These are phyloP conservation scores for Xanthoconium stramineum DNA, from an alignment of 768 basidiomycete species.

Conservation along the genomic window DNA sequence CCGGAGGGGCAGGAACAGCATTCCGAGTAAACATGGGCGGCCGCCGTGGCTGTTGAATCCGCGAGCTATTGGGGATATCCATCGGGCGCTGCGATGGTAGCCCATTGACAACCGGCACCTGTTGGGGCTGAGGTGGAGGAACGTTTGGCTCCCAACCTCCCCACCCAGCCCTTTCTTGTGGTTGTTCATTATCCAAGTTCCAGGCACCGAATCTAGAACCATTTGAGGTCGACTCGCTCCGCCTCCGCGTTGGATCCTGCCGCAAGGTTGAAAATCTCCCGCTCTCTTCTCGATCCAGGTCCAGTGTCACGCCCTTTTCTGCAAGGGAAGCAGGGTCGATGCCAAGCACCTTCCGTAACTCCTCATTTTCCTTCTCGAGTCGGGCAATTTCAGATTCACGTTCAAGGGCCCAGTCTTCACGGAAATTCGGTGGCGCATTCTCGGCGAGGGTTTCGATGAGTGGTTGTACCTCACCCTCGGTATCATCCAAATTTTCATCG, in stretches of 20 bases:
- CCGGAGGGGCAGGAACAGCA: conserved; percentile 34
- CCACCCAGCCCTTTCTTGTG: conserved; percentile 25
- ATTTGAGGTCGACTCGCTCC: conserved; percentile 26
- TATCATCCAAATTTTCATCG: conserved; percentile 28
- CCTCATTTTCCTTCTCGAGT: conserved; percentile 79
- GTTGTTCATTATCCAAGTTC: conserved; percentile 31
- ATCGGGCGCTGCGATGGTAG: conserved; percentile 44
- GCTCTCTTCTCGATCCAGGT: conserved; percentile 45
- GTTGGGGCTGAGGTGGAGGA: conserved; percentile 30
- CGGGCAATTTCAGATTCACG: conserved; percentile 85
- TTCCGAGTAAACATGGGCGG: conserved; percentile 51
- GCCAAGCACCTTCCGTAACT: conserved; percentile 68
- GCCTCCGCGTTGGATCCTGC: conserved; percentile 19
- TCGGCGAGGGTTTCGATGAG: conserved; percentile 45
- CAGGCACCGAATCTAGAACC: conserved; percentile 24
- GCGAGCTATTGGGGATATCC: conserved; percentile 51
- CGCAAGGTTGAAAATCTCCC: conserved; percentile 30
- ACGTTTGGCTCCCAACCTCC: conserved; percentile 27
- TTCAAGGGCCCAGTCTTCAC: conserved; percentile 82
- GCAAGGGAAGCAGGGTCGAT: conserved; percentile 61
- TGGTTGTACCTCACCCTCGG: conserved; percentile 39
- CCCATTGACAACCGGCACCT: conserved; percentile 20
- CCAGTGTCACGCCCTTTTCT: conserved; percentile 50
- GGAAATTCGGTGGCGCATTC: conserved; percentile 36
- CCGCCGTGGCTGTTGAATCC: conserved; percentile 53